Conservation (phyloP, 257 asterid genomes). For the Penstemon newberryi region DNA sequence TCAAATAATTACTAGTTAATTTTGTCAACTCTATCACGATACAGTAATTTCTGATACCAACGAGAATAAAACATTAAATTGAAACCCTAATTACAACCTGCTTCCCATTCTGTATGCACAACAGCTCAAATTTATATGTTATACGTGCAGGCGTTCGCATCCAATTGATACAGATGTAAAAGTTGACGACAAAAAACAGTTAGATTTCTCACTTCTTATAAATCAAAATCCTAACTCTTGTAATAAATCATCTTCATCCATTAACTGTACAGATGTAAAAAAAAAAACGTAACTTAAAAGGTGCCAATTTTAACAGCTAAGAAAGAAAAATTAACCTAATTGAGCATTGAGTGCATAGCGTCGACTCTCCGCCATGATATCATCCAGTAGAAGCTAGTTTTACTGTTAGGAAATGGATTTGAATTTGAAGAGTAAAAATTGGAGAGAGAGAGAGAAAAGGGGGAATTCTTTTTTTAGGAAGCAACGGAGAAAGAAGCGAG, state of each 20-base stretch:
- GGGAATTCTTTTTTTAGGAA: conserved; percentile 26
- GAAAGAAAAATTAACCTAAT: conserved; percentile 40
- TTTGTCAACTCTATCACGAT: background rate
- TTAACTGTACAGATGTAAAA: background rate
- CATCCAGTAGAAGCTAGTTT: conserved; percentile 19
- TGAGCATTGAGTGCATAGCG: conserved; percentile 58
- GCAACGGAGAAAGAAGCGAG: conserved; percentile 43
- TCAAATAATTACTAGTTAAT: background rate
- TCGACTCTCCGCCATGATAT: conserved; percentile 47
- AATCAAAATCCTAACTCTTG: conserved; percentile 20
- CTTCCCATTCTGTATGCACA: conserved; percentile 16
- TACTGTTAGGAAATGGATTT: conserved; percentile 15
- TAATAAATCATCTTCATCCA: background rate
- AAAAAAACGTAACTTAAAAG: background rate
- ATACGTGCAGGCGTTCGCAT: background rate
- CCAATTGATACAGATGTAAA: background rate
- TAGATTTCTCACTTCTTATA: conserved; percentile 15
- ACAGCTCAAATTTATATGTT: conserved; percentile 4
- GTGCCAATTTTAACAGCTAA: background rate
- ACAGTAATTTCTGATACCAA: background rate
- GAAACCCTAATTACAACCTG: conserved; percentile 11
- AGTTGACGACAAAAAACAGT: background rate
- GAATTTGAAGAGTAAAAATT: conserved; percentile 13
- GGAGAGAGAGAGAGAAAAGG: conserved; percentile 20
- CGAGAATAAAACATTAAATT: background rate